Conservation (phyloP, 2,329 filamentous ascomycete genomes). For the Venturiaceae sp. region DNA sequence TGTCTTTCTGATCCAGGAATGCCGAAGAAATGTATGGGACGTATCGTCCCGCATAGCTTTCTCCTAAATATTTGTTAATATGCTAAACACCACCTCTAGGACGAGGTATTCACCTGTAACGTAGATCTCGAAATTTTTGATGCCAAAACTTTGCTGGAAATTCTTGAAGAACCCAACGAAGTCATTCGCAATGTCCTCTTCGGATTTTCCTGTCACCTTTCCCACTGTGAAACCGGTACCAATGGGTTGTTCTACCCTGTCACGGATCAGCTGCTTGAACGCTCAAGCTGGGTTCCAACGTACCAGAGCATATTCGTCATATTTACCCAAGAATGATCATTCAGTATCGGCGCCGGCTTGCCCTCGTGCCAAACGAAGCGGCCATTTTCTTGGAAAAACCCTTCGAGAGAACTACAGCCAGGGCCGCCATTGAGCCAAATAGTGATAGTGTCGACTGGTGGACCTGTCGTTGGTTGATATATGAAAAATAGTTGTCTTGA, state of each 20-base stretch:
- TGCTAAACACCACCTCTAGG: too few relatives aligned
- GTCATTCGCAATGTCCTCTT: constrained; percentile 11
- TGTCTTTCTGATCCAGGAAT: constrained; percentile 10
- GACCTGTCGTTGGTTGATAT: constrained; percentile 13
- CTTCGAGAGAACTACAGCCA: constrained; percentile 10
- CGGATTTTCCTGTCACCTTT: constrained; percentile 6
- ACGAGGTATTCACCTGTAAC: constrained; percentile 13
- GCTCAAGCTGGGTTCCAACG: neutral
- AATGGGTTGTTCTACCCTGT: constrained; percentile 13
- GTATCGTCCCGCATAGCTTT: constrained; percentile 11
- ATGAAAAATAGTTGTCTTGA: constrained; percentile 10
- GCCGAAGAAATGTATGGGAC: constrained; percentile 11
- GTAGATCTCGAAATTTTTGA: constrained; percentile 13
- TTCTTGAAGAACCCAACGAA: constrained; percentile 13
- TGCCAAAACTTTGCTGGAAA: constrained; percentile 13
- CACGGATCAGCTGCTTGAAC: neutral
- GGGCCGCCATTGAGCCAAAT: constrained; percentile 15
- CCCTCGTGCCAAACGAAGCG: constrained; percentile 2
- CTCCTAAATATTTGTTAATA: too few relatives aligned
- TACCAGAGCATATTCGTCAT: constrained; percentile 12
- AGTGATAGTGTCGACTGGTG: constrained; percentile 13
- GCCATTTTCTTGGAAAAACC: constrained; percentile 10
- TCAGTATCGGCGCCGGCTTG: neutral
- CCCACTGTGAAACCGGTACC: constrained; percentile 12
- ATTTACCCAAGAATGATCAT: constrained; percentile 10